A percentile compares a stretch with the other conserved stretches of the same genome.
Conservation (phyloP, 805 yeast species). For the Ogataea saltuana region DNA sequence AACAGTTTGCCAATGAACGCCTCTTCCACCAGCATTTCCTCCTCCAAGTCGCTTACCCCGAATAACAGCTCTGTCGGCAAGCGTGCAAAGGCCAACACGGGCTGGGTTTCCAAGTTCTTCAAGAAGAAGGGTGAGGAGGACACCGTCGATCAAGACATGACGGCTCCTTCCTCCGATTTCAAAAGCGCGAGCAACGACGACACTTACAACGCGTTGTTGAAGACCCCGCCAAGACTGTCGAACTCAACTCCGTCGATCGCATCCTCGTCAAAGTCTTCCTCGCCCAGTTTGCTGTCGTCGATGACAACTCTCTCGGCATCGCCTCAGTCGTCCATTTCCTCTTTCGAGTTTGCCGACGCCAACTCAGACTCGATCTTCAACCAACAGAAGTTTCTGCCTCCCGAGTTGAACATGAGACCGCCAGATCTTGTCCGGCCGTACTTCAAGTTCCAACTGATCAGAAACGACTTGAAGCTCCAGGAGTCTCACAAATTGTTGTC, state of each 20-base stretch:
- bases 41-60: constrained; percentile 13
- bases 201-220: constrained; percentile 10
- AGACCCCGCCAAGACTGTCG: constrained; percentile 19
- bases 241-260: constrained; percentile 29
- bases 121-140: constrained; percentile 20
- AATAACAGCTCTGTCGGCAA: constrained; percentile 7
- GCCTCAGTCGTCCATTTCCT: constrained; percentile 32
- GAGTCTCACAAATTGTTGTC: constrained; percentile 16
- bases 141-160: background rate
- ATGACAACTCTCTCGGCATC: constrained; percentile 27
- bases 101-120: constrained; percentile 32
- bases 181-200: constrained; percentile 4
- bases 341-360: constrained; percentile 24
- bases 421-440: constrained; percentile 23
- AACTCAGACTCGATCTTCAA: constrained; percentile 10
- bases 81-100: constrained; percentile 17
- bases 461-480: constrained; percentile 28
- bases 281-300: constrained; percentile 31
- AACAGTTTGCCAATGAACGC: constrained; percentile 18
- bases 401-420: constrained; percentile 41
- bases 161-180: background rate
- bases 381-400: constrained; percentile 36
- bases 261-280: constrained; percentile 31
- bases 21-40: constrained; percentile 12
- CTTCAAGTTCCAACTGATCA: constrained; percentile 31